Percentiles rank a stretch among this genome's conserved stretches.
These are phyloP conservation scores for Byssoonygena ceratinophila DNA, from an alignment of 2,329 filamentous ascomycete species.

Conservation along the genomic window DNA sequence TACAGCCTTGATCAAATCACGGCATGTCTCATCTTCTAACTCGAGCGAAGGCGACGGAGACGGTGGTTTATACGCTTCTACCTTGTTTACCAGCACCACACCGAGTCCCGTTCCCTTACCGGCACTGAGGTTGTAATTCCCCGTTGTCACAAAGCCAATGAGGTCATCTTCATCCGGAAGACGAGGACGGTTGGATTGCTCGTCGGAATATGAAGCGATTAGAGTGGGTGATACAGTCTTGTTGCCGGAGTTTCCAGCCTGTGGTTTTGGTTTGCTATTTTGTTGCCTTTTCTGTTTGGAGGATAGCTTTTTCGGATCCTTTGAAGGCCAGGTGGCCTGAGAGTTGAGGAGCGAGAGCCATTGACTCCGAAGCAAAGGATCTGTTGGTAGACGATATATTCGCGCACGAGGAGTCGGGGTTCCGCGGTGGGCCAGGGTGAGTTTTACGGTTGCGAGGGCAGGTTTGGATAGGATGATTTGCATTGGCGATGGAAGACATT, in stretches of 20 bases:
- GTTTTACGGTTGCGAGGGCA: slow-evolving; percentile 49
- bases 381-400: slow-evolving; percentile 70
- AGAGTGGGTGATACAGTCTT: slow-evolving; percentile 32
- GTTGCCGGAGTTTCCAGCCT: slow-evolving; percentile 23
- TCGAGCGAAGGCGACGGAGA: neutral
- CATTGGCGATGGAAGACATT: slow-evolving; percentile 12
- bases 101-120: slow-evolving; percentile 69
- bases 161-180: slow-evolving; percentile 67
- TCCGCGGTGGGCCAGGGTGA: slow-evolving; percentile 61
- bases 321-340: no score
- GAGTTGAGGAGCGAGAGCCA: slow-evolving; percentile 51
- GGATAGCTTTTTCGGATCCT: neutral
- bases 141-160: slow-evolving; percentile 82
- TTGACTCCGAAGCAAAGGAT: slow-evolving; percentile 48
- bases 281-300: slow-evolving; percentile 18
- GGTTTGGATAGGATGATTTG: slow-evolving; percentile 19
- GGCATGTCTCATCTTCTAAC: neutral
- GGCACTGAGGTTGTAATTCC: slow-evolving; percentile 67
- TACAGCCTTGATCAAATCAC: neutral
- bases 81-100: slow-evolving; percentile 52
- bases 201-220: slow-evolving; percentile 34
- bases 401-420: slow-evolving; percentile 61
- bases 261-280: slow-evolving; percentile 13
- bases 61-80: slow-evolving; percentile 28
- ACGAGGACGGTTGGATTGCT: slow-evolving; percentile 34